Conservation (phyloP, 1,139 yeast genomes). For the Zygosaccharomyces sapae region DNA sequence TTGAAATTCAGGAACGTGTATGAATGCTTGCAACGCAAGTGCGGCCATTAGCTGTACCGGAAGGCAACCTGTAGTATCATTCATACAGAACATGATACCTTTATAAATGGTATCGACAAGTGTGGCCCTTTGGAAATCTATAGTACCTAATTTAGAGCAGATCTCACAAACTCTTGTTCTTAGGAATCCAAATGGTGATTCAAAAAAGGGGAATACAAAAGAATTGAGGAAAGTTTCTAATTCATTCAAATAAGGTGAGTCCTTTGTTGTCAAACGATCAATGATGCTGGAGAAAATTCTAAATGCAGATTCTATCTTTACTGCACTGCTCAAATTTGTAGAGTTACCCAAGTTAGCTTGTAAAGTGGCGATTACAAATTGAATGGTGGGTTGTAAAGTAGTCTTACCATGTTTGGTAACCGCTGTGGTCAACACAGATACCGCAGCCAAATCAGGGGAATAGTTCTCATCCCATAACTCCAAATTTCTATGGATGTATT, state of each 20-base stretch:
- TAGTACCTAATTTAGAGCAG: constrained; percentile 62
- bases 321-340: constrained; percentile 51
- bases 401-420: constrained; percentile 61
- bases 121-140: constrained; percentile 49
- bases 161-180: constrained; percentile 84
- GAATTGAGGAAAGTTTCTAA: constrained; percentile 66
- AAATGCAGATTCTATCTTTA: constrained; percentile 73
- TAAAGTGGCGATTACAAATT: constrained; percentile 60
- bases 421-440: constrained; percentile 58
- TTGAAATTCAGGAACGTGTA: constrained; percentile 60
- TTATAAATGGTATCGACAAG: constrained; percentile 56
- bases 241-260: constrained; percentile 57
- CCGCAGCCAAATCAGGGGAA: constrained; percentile 67
- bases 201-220: constrained; percentile 69
- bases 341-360: constrained; percentile 37
- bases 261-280: constrained; percentile 50
- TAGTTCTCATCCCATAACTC: constrained; percentile 59
- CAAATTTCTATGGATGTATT: constrained; percentile 75
- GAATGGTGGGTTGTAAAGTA: constrained; percentile 59
- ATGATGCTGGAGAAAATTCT: constrained; percentile 74
- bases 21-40: constrained; percentile 76
- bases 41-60: constrained; percentile 87
- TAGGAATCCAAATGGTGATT: constrained; percentile 63
- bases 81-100: constrained; percentile 62
- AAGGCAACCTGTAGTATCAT: constrained; percentile 48